Evolutionary conservation across 108 stramenopile species (phyloP), one percentile per base, ranked within the genome.

Genomic region (Schizochytrium sp.): DNA sequence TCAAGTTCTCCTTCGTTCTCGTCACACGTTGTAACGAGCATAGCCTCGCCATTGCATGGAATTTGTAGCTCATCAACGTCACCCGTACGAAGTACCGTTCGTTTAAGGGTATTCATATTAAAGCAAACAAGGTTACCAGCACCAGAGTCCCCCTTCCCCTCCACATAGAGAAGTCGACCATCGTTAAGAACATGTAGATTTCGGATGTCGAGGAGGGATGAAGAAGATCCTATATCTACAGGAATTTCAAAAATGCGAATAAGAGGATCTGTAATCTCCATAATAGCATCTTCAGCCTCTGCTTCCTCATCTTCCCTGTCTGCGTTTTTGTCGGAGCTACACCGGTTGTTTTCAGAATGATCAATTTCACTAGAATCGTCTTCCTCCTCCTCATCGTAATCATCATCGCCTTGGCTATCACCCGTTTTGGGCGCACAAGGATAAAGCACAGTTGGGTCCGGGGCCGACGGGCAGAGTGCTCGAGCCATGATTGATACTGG

Each of bases 111-210:
- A 42, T 10, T 5, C 5, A 83, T 1, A 2, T 83, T 55, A 40
- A 47, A 83, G 76, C 76, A 83, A 56, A 83, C 76, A 0, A 83
- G 53, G 53, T 83, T 53, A 10, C 76, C 76, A 28, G 42, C 64
- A 44, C 64, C 64, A 15, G 42, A 44, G 5, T 44, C 64, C 2
- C 42, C 42, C 5, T 44, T 44, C 19, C 42, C 12, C 44, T 69
- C 64, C 10, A 69, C 44, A 44, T 69, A 69, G 1, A 69, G 28
- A 7, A 69, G 15, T 7, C 64, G 64, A 8, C 64, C 64, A 7
- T 44, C 64, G 42, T 69, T 44, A 38, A 69, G 42, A 8, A 69
- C 64, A 44, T 44, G 64, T 7, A 69, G 28, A 15, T 69, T 44
- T 44, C 44, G 64, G 15, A 69, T 69, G 28, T 69, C 64, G 12